Conservation (phyloP, 805 yeast species). For the Candida schatavii region DNA sequence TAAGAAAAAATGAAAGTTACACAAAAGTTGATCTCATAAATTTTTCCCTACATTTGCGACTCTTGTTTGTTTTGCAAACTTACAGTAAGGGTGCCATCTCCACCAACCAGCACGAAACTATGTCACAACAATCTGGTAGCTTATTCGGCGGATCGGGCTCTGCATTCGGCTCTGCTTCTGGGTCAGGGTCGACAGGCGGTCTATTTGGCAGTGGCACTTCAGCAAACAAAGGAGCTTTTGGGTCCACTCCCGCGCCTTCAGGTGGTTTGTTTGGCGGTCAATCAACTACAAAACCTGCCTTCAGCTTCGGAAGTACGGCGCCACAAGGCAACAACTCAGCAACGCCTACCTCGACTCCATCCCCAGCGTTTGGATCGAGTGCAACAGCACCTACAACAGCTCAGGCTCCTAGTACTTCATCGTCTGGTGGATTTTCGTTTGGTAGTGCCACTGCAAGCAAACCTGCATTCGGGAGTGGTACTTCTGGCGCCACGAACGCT, state of each 20-base stretch:
- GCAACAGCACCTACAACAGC: conserved; percentile 8
- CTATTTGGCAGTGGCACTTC: conserved; percentile 5
- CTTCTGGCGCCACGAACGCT: background rate
- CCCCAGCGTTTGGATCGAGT: conserved; percentile 15
- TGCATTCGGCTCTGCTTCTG: conserved; percentile 12
- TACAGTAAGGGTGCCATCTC: too few relatives aligned
- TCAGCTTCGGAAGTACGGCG: background rate
- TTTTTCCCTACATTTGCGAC: too few relatives aligned
- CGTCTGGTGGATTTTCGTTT: conserved; percentile 10
- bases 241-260: background rate
- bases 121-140: conserved; percentile 6
- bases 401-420: conserved; percentile 5
- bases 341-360: conserved; percentile 8
- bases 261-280: conserved; percentile 24
- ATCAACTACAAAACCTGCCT: conserved; percentile 1
- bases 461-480: conserved; percentile 5
- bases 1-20: too few relatives aligned
- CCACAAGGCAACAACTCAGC: background rate
- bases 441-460: conserved; percentile 13
- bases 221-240: background rate
- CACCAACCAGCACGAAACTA: too few relatives aligned
- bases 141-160: conserved; percentile 12
- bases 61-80: too few relatives aligned
- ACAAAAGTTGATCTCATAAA: too few relatives aligned
- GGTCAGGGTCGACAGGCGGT: conserved; percentile 7